phyloP scores from a whole-genome alignment of 495 filamentous ascomycete genomes.

The Ramalina peruviana region DNA sequence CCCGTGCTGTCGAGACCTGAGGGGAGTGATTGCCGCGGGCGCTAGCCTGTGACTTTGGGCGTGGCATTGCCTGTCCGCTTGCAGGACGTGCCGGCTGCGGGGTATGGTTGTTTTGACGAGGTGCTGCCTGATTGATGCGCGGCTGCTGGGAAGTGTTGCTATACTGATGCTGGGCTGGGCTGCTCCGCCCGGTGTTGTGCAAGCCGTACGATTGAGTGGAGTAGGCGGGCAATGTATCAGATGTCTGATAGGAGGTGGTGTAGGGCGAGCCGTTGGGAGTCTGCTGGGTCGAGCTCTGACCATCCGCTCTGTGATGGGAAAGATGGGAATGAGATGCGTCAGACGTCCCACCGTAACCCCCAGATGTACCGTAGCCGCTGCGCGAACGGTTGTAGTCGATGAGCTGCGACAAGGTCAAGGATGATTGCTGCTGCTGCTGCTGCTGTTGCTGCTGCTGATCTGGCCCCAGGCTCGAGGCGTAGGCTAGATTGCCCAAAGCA shows the following conservation, averaged over 20 bases:
- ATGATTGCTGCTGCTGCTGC: neutral
- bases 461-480: conserved; percentile 15
- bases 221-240: neutral
- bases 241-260: neutral
- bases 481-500: conserved; percentile 16
- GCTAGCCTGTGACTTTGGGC: neutral
- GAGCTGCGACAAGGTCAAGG: conserved; percentile 3
- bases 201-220: neutral
- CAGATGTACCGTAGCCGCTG: neutral
- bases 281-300: neutral
- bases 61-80: conserved; percentile 8
- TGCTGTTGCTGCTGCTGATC: neutral
- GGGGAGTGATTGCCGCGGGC: conserved; percentile 2
- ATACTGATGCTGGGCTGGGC: conserved; percentile 2
- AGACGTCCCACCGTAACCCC: neutral
- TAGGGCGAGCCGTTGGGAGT: neutral
- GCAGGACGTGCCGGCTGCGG: conserved; percentile 2
- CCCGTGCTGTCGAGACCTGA: neutral
- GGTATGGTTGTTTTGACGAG: neutral
- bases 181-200: neutral
- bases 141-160: neutral
- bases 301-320: neutral
- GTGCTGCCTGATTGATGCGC: neutral
- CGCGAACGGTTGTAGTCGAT: conserved; percentile 8
- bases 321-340: neutral